Evolutionary conservation across 371 early-diverging fungal genomes (phyloP), one percentile per base, ranked within the genome.

Genomic region (Mortierella sp.): DNA sequence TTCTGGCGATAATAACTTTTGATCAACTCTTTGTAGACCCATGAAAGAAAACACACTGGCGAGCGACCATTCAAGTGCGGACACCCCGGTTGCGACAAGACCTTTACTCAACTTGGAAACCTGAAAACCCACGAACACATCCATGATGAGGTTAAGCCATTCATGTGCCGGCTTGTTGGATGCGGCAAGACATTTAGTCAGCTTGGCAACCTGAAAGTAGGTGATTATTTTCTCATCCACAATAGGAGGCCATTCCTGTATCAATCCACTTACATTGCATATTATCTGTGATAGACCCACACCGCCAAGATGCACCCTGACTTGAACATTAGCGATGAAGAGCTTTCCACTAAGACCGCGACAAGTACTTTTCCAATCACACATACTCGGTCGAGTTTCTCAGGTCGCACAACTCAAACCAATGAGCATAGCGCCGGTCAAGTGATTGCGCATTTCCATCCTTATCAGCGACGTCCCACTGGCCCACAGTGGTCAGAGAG

Each of bases 61-160:
- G 92, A 90, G 64, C 80, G 89, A 49, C 92, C 92, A 2, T 92
- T 86, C 85, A 89, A 87, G 84, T 90, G 91, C 54, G 61, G 72
- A 9, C 84, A 83, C 60, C 83, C 84, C 61, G 85, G 83, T 15
- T 95, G 95, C 72, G 86, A 79, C 68, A 91, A 92, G 78, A 83
- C 91, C 7, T 95, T 94, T 70, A 89, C 93, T 12, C 95, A 94
- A 76, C 86, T 90, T 6, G 94, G 94, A 1, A 93, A 95, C 68
- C 85, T 95, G n/a, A 93, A 91, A 70, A 93, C 94, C 7, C 95
- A 94, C 68, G 90, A 91, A 76, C 87, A 89, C 47, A 91, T 86
- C 56, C 93, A 93, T 76, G 88, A 89, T 43, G 88, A 88, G 15
- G 93, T 91, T 37, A 89, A 89, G 69, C 93, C 92, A 7, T 92